Base-by-base conservation (phyloP, 78 protist genomes). In the Speleostelium caveatum region DNA sequence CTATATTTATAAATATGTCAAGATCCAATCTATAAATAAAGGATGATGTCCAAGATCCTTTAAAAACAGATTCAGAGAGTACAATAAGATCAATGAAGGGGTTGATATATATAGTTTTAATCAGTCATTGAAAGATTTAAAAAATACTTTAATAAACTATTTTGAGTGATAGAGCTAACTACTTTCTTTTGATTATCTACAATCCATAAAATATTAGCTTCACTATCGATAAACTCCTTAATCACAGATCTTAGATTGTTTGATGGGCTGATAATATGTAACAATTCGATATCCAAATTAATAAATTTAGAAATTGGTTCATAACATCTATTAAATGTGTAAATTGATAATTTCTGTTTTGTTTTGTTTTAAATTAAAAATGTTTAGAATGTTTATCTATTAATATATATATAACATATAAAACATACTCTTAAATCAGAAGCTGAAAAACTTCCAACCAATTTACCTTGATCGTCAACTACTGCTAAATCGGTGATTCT, bases 221-320 rank as follows among this genome's bases (percentile, higher is more conserved):
- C 75, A 58, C 55, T 38, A 21, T 80, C 89, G 28, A 80, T 77
- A 41, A 80, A 68, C 62, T 80, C 68, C 36, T 53, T 56, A 14
- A 80, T 80, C 28, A 65, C 51, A 10, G 59, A 41, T 68, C 71
- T 36, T 26, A 80, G 39, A 33, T 69, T 68, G n/a, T 76, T 58
- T 2, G 76, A 56, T 55, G 89, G 89, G 16, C 16, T 38, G 16
- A 68, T 71, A 38, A 80, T 58, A 6, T n/a, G 14, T 51, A 49
- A 28, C 3, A 19, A 32, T 10, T 58, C 76, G 12, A 38, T 28
- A 60, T 28, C 28, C 14, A 80, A 53, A 33, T 66, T 80, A 38
- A 80, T 68, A 42, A 80, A 80, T 32, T 38, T 36, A 8, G 56
- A 38, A 55, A 80, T 69, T 56, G 89, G 89, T 69, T 80, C 89